phyloP scores from a whole-genome alignment of 495 filamentous ascomycete genomes.

The Pyrenula aspistea region DNA sequence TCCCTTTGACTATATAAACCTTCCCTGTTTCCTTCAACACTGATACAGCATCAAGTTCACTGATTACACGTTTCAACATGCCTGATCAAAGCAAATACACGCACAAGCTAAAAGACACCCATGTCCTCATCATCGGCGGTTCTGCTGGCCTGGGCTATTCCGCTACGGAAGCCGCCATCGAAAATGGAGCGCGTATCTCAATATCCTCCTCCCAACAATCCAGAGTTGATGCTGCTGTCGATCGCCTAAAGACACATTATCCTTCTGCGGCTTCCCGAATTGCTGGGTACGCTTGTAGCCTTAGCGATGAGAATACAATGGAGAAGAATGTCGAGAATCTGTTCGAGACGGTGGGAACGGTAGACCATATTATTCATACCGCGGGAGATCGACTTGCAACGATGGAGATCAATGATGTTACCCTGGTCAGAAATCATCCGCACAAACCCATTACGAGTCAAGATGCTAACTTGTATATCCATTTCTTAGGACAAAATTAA shows the following conservation, averaged over 20 bases:
- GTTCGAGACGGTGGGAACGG: conserved; percentile 25
- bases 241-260: conserved; percentile 21
- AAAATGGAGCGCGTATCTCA: conserved; percentile 36
- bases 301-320: conserved; percentile 24
- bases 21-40: too few species aligned
- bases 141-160: conserved; percentile 41
- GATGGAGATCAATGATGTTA: conserved; percentile 22
- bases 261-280: conserved; percentile 19
- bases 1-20: too few species aligned
- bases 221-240: conserved; percentile 29
- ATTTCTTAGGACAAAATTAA: conserved; percentile 31
- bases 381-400: conserved; percentile 35
- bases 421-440: too few species aligned
- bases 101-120: conserved; percentile 10
- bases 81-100: conserved; percentile 8
- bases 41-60: too few species aligned
- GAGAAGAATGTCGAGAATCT: conserved; percentile 34
- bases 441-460: too few species aligned
- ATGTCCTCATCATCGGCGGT: conserved; percentile 41
- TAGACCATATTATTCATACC: conserved; percentile 52
- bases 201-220: conserved; percentile 39
- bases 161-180: conserved; percentile 40
- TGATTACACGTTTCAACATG: too few species aligned
- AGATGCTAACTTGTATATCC: too few species aligned
- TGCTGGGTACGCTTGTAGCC: conserved; percentile 33